These are phyloP conservation scores for Dendrobium chrysotoxum DNA, from an alignment of 106 monocot species.

Conservation along the genomic window DNA sequence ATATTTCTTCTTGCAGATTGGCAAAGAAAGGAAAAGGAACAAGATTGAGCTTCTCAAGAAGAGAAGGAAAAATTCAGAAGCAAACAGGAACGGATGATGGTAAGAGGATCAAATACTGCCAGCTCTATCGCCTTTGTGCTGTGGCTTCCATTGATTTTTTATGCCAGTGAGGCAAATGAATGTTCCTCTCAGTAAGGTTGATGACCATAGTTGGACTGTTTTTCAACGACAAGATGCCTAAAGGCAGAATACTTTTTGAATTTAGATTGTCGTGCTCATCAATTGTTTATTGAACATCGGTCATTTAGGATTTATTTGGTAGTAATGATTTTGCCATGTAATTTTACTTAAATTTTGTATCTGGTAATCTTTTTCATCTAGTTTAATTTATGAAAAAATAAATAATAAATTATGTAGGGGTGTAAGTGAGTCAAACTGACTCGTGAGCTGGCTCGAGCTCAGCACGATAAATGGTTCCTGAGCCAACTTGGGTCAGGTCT, in stretches of 20 bases:
- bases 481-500: too few species aligned
- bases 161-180: neutral
- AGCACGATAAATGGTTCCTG: too few species aligned
- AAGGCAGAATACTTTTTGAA: neutral
- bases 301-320: constrained; percentile 1
- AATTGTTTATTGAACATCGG: neutral
- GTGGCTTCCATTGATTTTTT: neutral
- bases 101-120: neutral
- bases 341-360: neutral
- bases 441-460: too few species aligned
- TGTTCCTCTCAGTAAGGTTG: neutral
- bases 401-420: too few species aligned
- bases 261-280: neutral
- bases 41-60: constrained; percentile 50
- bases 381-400: neutral
- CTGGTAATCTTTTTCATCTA: neutral
- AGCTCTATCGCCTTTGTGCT: neutral
- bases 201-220: neutral
- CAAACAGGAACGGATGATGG: constrained; percentile 13
- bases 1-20: constrained; percentile 36
- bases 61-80: constrained; percentile 56
- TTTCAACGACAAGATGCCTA: too few species aligned
- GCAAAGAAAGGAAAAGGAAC: constrained; percentile 45
- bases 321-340: neutral
- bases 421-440: too few species aligned